Base-by-base conservation (phyloP, 2,329 filamentous ascomycete species). In the Arthrobotrys sphaeroides region DNA sequence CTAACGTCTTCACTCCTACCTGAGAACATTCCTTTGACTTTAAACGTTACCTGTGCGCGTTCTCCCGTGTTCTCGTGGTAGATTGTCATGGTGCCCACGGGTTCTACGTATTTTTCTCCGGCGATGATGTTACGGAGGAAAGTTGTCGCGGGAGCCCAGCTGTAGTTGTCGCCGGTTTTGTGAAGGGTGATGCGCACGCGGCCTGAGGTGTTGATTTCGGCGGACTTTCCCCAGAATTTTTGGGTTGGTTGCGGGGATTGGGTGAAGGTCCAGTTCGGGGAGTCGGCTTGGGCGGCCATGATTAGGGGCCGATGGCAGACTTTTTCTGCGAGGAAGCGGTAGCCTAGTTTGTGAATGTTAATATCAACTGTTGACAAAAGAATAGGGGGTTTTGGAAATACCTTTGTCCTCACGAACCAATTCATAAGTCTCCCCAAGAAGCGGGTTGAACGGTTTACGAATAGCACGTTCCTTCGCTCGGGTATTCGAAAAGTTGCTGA, bases 221-320 rank as follows among this genome's bases (percentile, higher is more conserved):
- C 93, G 65, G 91, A 94, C 84, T 98, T 98, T 67, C 95, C 95
- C 95, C 95, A 98, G 84, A 99, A 99, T 81, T 98, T 98, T 81
- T 99, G 94, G 20, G 91, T 90, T 0, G 95, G 95, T 68, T 91
- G 90, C 0, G 95, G 92, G 3, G 91, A 92, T 81, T 98, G 95
- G 0, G 92, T 87, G 77, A 97, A 90, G 1, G 91, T 93, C 95
- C 95, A 99, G 69, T 88, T 85, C 40, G 89, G 87, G 40, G 91
- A 89, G 82, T 99, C 95, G 3, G 94, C 95, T 82, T 98, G 94
- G 84, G 94, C 94, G 4, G 95, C 95, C 80, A 98, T 88, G 77
- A 94, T 90, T 12, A 99, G 92, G 0, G 95, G 95, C 2, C 95
- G 90, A 82, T 99, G 95, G 13, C 89, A 91, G 5, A 99, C 92